These are phyloP conservation scores for Dactylellina haptotyla DNA, from an alignment of 2,329 filamentous ascomycete species.

Conservation along the genomic window DNA sequence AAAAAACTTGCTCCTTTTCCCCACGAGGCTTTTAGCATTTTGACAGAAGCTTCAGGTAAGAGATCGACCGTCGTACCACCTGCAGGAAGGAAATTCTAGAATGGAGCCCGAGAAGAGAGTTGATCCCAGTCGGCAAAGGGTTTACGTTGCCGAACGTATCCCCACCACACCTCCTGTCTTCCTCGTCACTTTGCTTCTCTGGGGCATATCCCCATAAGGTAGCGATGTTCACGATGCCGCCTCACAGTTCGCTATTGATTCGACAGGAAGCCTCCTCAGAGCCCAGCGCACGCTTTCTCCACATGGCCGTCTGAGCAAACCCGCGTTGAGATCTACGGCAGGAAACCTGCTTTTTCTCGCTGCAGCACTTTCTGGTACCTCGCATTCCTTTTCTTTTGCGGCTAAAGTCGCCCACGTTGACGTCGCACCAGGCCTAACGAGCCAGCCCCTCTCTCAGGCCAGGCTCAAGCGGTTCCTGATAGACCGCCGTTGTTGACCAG, in stretches of 20 bases:
- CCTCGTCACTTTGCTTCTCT: conserved; percentile 28
- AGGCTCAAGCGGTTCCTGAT: conserved; percentile 25
- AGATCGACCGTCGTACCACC: conserved; percentile 33
- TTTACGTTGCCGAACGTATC: conserved; percentile 36
- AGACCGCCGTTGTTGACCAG: no score
- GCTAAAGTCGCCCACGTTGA: conserved; percentile 46
- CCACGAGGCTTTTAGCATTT: conserved; percentile 23
- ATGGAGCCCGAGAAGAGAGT: conserved; percentile 19
- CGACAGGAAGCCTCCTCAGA: conserved; percentile 18
- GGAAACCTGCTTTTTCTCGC: conserved; percentile 31
- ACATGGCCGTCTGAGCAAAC: conserved; percentile 30
- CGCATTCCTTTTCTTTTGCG: conserved; percentile 29
- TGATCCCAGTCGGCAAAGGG: conserved; percentile 35
- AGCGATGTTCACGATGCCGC: conserved; percentile 35
- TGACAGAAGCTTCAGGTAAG: conserved; percentile 9
- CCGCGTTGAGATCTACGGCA: conserved; percentile 36
- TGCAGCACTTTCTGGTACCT: neutral
- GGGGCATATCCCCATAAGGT: conserved; percentile 27
- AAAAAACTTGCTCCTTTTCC: neutral
- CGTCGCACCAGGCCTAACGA: conserved; percentile 15
- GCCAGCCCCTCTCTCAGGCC: conserved; percentile 7
- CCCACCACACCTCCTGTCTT: conserved; percentile 23
- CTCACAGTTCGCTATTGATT: conserved; percentile 42
- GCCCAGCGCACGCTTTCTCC: conserved; percentile 17
- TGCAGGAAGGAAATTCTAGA: conserved; percentile 44